A percentile compares a stretch with the other conserved stretches of the same genome.
Evolutionary conservation across 129 eudicot species (phyloP).

Genomic region (Heracleum sosnowskyi): DNA sequence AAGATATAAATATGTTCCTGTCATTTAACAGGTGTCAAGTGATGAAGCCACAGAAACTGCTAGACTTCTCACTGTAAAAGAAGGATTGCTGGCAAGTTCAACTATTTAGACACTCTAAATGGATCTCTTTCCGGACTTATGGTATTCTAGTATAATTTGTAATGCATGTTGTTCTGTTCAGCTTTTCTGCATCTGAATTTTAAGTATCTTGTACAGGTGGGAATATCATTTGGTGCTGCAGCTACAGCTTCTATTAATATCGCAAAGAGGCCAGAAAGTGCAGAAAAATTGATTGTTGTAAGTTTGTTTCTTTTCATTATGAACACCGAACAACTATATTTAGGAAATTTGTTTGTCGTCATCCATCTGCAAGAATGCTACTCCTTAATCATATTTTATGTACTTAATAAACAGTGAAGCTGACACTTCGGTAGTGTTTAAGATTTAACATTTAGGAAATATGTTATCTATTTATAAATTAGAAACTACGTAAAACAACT

Average conservation of each 20-base stretch:
- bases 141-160: background rate
- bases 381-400: background rate
- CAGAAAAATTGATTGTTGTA: conserved; percentile 90
- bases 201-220: conserved; percentile 43
- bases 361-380: background rate
- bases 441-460: background rate
- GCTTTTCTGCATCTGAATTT: conserved; percentile 9
- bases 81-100: conserved; percentile 71
- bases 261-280: conserved; percentile 90
- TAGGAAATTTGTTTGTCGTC: background rate
- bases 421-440: background rate
- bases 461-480: background rate
- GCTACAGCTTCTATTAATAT: conserved; percentile 86
- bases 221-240: conserved; percentile 95
- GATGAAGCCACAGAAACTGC: conserved; percentile 90
- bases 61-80: conserved; percentile 75
- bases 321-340: background rate
- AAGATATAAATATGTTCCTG: conserved; percentile 7
- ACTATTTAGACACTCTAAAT: conserved; percentile 12
- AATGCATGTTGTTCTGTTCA: background rate
- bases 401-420: background rate
- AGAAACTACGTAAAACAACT: background rate
- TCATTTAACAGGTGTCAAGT: conserved; percentile 53
- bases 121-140: background rate
- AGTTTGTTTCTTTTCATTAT: conserved; percentile 20